Base-by-base conservation (phyloP, 2,329 filamentous ascomycete species). In the Conoideocrella luteorostrata region DNA sequence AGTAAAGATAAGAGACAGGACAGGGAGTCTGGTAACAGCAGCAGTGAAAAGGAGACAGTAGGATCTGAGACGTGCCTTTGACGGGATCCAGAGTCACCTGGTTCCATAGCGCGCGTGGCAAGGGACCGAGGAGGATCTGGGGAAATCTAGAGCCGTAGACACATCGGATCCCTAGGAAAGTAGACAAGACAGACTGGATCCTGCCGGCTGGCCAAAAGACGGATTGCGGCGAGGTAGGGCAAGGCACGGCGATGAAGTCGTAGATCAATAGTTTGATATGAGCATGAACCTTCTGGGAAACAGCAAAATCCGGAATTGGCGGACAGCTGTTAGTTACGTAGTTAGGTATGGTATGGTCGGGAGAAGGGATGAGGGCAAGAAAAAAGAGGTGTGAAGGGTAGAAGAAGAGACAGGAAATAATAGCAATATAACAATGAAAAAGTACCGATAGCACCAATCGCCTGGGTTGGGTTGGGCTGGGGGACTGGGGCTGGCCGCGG, bases 21-120 rank as follows among this genome's bases (percentile, higher is more conserved):
- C 12, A 37, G 13, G 18, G 20, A 17, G 21, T 12, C 11, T 13
- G 28, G 11, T 28, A 35, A 22, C n/a, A 30, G 39, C 37, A 45
- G 35, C 34, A 47, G 40, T 20, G 41, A 44, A 49, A 37, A 47
- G 41, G 10, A 15, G 7, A 39, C n/a, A 21, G 18, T 33, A 52
- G 49, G 53, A 53, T 53, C 43, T 56, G 51, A 56, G 53, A 64
- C 63, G 52, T 50, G 64, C 62, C 62, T 65, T 60, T 59, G 59
- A 53, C 58, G 61, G 57, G 56, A 54, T 56, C 56, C 58, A 62
- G 60, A 55, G 52, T 63, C 63, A 58, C 54, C 59, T 58, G 59
- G 55, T 60, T 65, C 62, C 63, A 64, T 65, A 60, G 59, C 62
- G 62, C 57, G 61, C 60, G 59, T 58, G 52, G 60, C 56, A 56